Conservation (phyloP, 805 yeast genomes). For the Starmerella vitae region DNA sequence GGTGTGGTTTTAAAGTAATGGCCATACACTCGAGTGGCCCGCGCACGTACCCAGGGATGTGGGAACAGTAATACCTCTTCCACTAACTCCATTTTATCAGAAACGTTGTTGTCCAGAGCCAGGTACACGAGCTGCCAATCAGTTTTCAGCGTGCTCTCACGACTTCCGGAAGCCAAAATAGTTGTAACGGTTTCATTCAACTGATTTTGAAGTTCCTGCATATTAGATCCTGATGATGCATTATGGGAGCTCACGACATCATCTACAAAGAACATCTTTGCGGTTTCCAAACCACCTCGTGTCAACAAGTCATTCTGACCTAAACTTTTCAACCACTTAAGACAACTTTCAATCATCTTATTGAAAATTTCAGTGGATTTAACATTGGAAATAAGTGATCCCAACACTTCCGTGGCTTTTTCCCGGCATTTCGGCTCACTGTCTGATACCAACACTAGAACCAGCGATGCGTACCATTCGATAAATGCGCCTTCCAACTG, state of each 20-base stretch:
- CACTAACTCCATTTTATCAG: slow-evolving; percentile 31
- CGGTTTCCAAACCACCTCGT: slow-evolving; percentile 20
- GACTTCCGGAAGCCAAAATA: slow-evolving; percentile 5
- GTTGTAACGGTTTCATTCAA: background rate
- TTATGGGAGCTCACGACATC: background rate
- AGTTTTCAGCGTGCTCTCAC: slow-evolving; percentile 10
- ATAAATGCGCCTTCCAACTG: slow-evolving; percentile 38
- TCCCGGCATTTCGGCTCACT: slow-evolving; percentile 68
- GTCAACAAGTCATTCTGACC: slow-evolving; percentile 14
- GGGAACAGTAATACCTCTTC: slow-evolving; percentile 58
- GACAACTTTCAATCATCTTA: slow-evolving; percentile 12
- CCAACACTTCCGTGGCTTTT: slow-evolving; percentile 50
- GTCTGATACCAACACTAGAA: slow-evolving; percentile 66
- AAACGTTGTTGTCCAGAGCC: slow-evolving; percentile 33
- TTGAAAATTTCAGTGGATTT: background rate
- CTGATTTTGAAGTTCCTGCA: slow-evolving; percentile 4
- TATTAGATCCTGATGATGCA: background rate
- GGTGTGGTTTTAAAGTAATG: slow-evolving; percentile 34
- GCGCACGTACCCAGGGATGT: slow-evolving; percentile 79
- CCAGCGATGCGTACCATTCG: slow-evolving; percentile 70
- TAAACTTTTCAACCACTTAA: slow-evolving; percentile 14
- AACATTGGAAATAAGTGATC: background rate
- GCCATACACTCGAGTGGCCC: slow-evolving; percentile 48
- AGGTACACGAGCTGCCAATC: slow-evolving; percentile 73
- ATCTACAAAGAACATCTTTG: slow-evolving; percentile 7